Conservation (phyloP, 306 rosid species). For the Geum urbanum region DNA sequence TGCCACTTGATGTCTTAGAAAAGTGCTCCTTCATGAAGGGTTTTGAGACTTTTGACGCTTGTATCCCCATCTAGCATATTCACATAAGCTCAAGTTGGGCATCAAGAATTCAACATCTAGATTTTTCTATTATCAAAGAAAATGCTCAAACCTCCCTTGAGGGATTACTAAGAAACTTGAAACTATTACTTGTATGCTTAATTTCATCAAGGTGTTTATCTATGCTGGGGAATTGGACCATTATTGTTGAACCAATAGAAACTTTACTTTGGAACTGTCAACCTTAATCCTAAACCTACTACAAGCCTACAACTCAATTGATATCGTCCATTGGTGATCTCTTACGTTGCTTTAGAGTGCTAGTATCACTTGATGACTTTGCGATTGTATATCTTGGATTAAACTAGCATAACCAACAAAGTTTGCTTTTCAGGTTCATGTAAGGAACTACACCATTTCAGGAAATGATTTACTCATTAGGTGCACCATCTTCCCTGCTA, state of each 20-base stretch:
- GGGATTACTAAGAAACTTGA: not conserved
- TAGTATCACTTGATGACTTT: not conserved
- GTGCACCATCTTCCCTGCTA: conserved; percentile 38
- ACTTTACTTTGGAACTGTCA: not conserved
- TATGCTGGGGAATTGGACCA: not conserved
- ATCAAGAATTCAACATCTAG: conserved; percentile 1
- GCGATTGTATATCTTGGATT: not conserved
- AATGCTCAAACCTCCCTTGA: not conserved
- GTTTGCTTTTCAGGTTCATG: conserved; percentile 33
- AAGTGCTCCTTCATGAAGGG: not conserved
- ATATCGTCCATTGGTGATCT: conserved; percentile 3
- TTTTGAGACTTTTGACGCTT: not conserved
- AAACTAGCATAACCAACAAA: not conserved
- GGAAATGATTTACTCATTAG: conserved; percentile 26
- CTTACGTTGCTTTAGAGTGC: not conserved
- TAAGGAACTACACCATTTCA: conserved; percentile 27
- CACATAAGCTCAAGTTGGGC: not conserved
- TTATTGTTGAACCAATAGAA: conserved; percentile 1
- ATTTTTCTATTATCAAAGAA: not conserved
- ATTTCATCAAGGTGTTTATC: too few relatives aligned
- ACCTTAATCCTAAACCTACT: not conserved
- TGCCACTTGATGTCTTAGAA: not conserved
- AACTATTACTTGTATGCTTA: too few relatives aligned
- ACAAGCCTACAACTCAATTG: conserved; percentile 4
- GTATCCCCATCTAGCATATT: not conserved